Base-by-base conservation (phyloP, 345 rosid species). In the Physaria fendleri region DNA sequence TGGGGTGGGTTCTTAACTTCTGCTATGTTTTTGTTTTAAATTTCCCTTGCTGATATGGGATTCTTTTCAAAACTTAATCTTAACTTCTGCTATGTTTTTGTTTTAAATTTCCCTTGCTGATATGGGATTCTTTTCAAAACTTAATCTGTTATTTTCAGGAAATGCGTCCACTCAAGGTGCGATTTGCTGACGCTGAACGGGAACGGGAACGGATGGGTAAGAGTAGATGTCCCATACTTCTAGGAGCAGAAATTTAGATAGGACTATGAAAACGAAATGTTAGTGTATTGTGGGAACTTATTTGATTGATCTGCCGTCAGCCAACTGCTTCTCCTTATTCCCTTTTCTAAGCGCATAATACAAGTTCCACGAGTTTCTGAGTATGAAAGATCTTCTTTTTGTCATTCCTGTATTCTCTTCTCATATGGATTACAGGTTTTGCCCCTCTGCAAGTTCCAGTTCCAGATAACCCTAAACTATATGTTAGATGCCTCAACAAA, bases 171-270 rank as follows among this genome's bases (percentile, higher is more conserved):
- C 48, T 91, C 47, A 78, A 76, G 75, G 92, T 91, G 50, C 79
- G 87, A 74, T 81, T 47, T 77, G 92, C 98, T 37, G 95, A 71
- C 63, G 82, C 79, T 17, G 86, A 85, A 56, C 81, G 84, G 37
- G 86, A 85, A 56, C 81, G 84, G 37, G 98, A 88, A 44, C 78
- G 86, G 59, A 25, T 53, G 50, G 84, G 83, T 77, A 65, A 74
- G 74, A 42, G n/a, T 55, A 46, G 11, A 6, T 34, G 4, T 61
- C 14, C 14, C 37, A 14, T 67, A 13, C 30, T 50, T 15, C 1
- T 48, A 56, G 6, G 16, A 47, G 30, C 58, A 30, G 0, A 28
- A 28, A 14, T 25, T 65, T 42, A 33, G 54, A 63, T 55, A 54
- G 38, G 44, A 11, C 4, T 29, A 14, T 15, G 33, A 62, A 38